Evolutionary conservation across 306 rosid species (phyloP).

Genomic region (Casuarina equisetifolia): DNA sequence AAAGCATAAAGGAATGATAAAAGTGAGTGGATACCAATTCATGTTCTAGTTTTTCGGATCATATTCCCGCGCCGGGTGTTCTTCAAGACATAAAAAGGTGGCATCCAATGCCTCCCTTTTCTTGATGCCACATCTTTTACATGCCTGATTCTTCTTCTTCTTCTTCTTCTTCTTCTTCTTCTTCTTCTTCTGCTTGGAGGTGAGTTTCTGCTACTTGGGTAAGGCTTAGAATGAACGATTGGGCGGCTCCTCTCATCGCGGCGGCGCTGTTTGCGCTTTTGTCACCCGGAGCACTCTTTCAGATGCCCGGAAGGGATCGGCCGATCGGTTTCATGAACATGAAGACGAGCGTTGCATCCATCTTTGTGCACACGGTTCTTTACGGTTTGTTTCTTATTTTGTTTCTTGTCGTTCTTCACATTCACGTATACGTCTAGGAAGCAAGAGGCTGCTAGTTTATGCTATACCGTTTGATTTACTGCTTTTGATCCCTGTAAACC

Average conservation of each 20-base stretch:
- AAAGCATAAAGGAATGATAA: conserved; percentile 17
- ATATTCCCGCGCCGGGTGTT: conserved; percentile 29
- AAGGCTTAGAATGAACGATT: conserved; percentile 51
- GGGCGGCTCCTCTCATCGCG: conserved; percentile 85
- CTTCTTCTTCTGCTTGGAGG: conserved; percentile 1
- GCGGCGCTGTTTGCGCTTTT: conserved; percentile 72
- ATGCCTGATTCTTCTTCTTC: not conserved
- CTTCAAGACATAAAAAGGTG: conserved; percentile 1
- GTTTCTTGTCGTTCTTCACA: conserved; percentile 64
- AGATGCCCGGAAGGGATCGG: conserved; percentile 71
- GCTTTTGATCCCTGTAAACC: not conserved
- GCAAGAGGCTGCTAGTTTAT: not conserved
- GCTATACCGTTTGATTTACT: not conserved
- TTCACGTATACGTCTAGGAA: conserved; percentile 62
- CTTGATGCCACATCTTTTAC: not conserved
- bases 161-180: conserved; percentile 16
- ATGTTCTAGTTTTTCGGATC: conserved; percentile 45
- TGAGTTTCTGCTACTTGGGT: not conserved
- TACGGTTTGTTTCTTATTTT: conserved; percentile 71
- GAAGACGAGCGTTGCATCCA: conserved; percentile 80
- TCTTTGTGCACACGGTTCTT: conserved; percentile 78
- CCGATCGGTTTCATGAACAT: conserved; percentile 77
- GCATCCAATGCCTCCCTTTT: conserved; percentile 1
- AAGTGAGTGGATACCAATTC: conserved; percentile 35
- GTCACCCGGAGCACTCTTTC: conserved; percentile 80